phyloP scores from a whole-genome alignment of 371 early-diverging fungal species.

The Aphelidium insulamus region DNA sequence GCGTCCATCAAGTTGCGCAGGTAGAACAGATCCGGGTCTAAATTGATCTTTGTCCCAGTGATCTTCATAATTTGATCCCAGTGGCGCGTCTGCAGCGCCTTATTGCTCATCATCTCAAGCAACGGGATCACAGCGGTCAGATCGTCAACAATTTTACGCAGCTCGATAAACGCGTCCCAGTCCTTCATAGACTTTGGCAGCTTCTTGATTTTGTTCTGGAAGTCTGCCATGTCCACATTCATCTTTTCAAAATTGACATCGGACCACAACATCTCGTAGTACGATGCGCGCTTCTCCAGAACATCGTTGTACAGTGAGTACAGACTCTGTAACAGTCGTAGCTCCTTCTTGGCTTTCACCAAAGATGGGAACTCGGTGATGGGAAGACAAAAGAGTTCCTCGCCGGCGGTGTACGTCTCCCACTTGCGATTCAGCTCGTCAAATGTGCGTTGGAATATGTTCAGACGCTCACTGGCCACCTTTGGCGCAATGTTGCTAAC shows the following conservation, averaged over 20 bases:
- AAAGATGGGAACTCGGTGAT: constrained; percentile 32
- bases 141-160: constrained; percentile 28
- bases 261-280: constrained; percentile 29
- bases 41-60: constrained; percentile 21
- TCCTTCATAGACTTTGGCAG: constrained; percentile 35
- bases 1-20: constrained; percentile 27
- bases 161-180: constrained; percentile 31
- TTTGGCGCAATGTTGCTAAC: constrained; percentile 29
- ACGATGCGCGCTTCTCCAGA: constrained; percentile 19
- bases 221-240: constrained; percentile 28
- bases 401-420: constrained; percentile 35
- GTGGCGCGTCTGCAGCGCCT: constrained; percentile 28
- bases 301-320: constrained; percentile 35
- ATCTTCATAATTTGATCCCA: constrained; percentile 24
- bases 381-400: constrained; percentile 28
- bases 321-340: constrained; percentile 28
- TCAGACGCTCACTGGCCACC: constrained; percentile 29
- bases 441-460: constrained; percentile 30
- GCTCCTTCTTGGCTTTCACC: constrained; percentile 30
- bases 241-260: constrained; percentile 24
- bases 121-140: constrained; percentile 24
- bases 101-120: constrained; percentile 29
- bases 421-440: constrained; percentile 36
- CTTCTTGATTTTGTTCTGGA: constrained; percentile 34
- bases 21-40: constrained; percentile 32